A percentile compares a stretch with the other conserved stretches of the same genome.
Conservation (phyloP, 1,284 basidiomycete species). For the Microbotryomycetes sp. region DNA sequence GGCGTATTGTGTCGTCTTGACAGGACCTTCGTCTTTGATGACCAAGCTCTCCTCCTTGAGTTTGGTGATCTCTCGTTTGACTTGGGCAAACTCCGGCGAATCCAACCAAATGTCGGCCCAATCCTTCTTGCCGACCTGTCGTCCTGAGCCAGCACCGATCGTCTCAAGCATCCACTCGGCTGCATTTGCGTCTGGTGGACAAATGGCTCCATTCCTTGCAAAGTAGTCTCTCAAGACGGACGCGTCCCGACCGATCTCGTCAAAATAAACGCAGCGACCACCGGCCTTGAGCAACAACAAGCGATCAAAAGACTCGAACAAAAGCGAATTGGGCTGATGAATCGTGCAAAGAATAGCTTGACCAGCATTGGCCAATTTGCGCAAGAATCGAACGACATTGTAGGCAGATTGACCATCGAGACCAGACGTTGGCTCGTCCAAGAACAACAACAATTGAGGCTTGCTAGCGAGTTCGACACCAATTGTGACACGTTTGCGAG, state of each 20-base stretch:
- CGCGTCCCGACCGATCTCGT: conserved; percentile 45
- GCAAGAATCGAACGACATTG: conserved; percentile 72
- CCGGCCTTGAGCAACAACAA: conserved; percentile 37
- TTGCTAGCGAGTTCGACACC: conserved; percentile 70
- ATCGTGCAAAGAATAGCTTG: conserved; percentile 57
- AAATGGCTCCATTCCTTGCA: conserved; percentile 34
- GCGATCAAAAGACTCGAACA: conserved; percentile 34
- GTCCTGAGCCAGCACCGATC: conserved; percentile 41
- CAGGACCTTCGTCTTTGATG: conserved; percentile 41
- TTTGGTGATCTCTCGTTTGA: conserved; percentile 44
- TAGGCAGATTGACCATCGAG: conserved; percentile 83
- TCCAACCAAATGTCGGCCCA: conserved; percentile 45
- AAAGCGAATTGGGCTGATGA: conserved; percentile 60
- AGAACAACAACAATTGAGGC: conserved; percentile 70
- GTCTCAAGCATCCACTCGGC: conserved; percentile 42
- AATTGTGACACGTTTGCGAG: conserved; percentile 72
- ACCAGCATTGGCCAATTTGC: conserved; percentile 73
- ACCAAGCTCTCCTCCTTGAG: conserved; percentile 48
- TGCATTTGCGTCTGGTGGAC: conserved; percentile 29
- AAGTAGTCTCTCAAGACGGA: conserved; percentile 52
- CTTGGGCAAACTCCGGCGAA: conserved; percentile 40
- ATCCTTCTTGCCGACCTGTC: conserved; percentile 39
- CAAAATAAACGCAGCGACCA: conserved; percentile 36
- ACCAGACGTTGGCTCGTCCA: conserved; percentile 63
- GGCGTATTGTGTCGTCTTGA: conserved; percentile 45